A percentile compares a stretch with the other conserved stretches of the same genome.
Evolutionary conservation across 345 rosid genomes (phyloP).

Genomic region (Rubroshorea leprosula): DNA sequence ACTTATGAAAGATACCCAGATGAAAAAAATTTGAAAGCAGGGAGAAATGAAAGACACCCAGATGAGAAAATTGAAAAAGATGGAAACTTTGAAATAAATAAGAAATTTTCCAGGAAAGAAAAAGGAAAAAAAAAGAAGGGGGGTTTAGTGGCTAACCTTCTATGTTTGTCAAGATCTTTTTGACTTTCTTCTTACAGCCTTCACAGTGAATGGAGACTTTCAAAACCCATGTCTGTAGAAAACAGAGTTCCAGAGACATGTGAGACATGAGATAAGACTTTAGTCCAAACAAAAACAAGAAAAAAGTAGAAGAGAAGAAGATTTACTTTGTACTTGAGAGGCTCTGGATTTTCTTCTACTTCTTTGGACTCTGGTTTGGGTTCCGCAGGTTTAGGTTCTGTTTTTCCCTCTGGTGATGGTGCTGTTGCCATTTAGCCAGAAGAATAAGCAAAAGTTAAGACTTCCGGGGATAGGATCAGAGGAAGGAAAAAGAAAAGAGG

Average conservation of each 20-base stretch:
- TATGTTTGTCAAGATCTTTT: conserved; percentile 52
- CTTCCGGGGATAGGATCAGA: neutral
- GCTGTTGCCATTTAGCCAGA: neutral
- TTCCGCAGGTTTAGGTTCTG: neutral
- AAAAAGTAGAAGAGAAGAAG: neutral
- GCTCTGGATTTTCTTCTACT: neutral
- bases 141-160: conserved; percentile 38
- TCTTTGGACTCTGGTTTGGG: neutral
- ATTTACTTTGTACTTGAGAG: neutral
- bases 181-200: conserved; percentile 79
- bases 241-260: neutral
- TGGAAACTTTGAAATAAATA: neutral
- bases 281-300: neutral
- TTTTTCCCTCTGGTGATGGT: neutral
- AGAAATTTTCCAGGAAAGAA: neutral
- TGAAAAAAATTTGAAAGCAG: conserved; percentile 3
- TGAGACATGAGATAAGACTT: neutral
- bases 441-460: neutral
- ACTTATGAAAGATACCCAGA: conserved; percentile 8
- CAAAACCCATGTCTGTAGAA: conserved; percentile 45
- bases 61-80: neutral
- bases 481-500: neutral
- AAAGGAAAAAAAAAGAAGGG: conserved; percentile 1
- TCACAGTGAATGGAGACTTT: conserved; percentile 80
- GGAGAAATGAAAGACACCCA: neutral